Evolutionary conservation across 1,284 basidiomycete genomes (phyloP), one percentile per base, ranked within the genome.

Genomic region (Athelia psychrophila): DNA sequence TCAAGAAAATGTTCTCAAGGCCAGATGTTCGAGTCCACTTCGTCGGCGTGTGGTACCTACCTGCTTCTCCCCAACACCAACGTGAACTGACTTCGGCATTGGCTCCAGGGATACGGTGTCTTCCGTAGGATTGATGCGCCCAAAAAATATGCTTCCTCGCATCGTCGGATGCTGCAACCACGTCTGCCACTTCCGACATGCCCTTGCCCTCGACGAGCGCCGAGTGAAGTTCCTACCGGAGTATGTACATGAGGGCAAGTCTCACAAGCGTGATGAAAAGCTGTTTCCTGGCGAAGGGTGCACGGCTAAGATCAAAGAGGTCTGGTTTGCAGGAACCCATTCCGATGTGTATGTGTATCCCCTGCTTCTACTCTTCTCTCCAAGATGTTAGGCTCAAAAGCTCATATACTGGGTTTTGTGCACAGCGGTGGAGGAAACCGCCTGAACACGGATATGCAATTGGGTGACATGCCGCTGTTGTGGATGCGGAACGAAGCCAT

Each of bases 151-250:
- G 13, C 44, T 73, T 12, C 70, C 69, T 6, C 59, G 54, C 16
- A 65, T 64, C 12, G 65, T 58, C 16, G 56, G 55, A 5, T 57
- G 59, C 1, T 60, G 58, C 36, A 55, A 66, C 24, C 67, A 67
- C 45, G 53, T 70, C 4, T 70, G 65, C 20, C 57, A 58, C 42
- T 67, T 67, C 33, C 57, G 67, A 20, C 65, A 70, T 45, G 68
- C 65, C 1, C 47, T 69, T n/a, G 68, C 65, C 3, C 52, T 75
- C 33, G 73, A 75, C 47, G 72, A 74, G 47, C 59, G 70, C 36
- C 68, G 73, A 8, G 70, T 71, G 51, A 74, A 72, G 51, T 75
- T 75, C 53, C 59, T 70, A 38, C 71, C 72, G 0, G 73, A 75
- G 52, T 68, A 70, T 46, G 59, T 55, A 0, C 61, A 60, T 24